Conservation (phyloP, 495 filamentous ascomycete genomes). For the Friedmanniomyces endolithicus region DNA sequence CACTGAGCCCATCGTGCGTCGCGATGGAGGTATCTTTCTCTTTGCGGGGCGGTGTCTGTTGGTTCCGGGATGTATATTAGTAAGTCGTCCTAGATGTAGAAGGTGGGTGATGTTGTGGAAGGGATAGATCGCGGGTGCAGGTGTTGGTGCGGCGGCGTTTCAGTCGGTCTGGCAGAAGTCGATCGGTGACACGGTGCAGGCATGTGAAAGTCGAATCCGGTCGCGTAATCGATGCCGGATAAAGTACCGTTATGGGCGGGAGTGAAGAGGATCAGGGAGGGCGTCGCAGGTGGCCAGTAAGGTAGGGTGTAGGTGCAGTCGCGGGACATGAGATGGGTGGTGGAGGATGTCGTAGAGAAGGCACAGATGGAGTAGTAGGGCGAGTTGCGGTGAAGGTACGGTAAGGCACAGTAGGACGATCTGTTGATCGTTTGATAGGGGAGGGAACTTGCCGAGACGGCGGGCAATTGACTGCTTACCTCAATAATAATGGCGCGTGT, state of each 20-base stretch:
- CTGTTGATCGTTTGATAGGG: no score
- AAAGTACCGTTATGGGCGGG: not conserved
- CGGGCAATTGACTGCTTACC: not conserved
- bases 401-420: not conserved
- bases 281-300: not conserved
- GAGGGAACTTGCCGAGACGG: no score
- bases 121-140: not conserved
- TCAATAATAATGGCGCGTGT: not conserved
- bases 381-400: not conserved
- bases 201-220: not conserved
- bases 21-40: not conserved
- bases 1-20: slow-evolving; percentile 37
- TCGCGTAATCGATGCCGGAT: not conserved
- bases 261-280: not conserved
- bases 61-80: not conserved
- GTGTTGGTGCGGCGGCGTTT: not conserved
- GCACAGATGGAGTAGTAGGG: not conserved
- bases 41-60: not conserved
- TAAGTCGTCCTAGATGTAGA: not conserved
- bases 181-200: not conserved
- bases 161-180: not conserved
- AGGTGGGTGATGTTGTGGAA: not conserved
- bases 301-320: not conserved
- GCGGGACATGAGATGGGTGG: not conserved
- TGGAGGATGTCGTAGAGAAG: not conserved